Evolutionary conservation across 768 basidiomycete species (phyloP).

Genomic region (Macrolepiota fuliginosa): DNA sequence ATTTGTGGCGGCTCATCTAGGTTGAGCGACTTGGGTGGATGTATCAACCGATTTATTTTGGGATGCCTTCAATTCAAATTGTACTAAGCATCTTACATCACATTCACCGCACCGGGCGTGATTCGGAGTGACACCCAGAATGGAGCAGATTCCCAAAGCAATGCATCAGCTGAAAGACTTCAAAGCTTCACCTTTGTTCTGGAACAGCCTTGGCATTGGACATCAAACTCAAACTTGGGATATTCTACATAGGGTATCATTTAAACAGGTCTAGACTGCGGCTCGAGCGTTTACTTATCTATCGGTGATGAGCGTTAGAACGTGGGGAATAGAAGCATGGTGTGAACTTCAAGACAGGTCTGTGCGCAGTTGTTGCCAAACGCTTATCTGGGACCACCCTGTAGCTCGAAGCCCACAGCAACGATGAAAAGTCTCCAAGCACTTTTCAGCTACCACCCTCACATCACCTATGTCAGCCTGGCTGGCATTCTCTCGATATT

Average conservation of each 20-base stretch:
- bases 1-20: neutral
- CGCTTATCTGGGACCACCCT: neutral
- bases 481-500: constrained; percentile 8
- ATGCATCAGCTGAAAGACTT: too few species aligned
- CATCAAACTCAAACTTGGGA: too few species aligned
- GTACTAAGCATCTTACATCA: too few species aligned
- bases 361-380: neutral
- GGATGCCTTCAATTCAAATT: neutral
- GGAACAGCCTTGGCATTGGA: neutral
- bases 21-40: neutral
- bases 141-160: too few species aligned
- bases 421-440: neutral
- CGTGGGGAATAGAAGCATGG: constrained; percentile 9
- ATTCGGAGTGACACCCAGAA: too few species aligned
- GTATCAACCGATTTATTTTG: neutral
- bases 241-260: too few species aligned
- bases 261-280: neutral
- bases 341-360: neutral
- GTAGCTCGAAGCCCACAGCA: neutral
- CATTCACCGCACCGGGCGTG: too few species aligned
- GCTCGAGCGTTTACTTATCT: too few species aligned
- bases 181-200: too few species aligned
- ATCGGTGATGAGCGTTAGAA: too few species aligned
- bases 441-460: neutral
- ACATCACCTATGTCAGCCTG: neutral